Conservation (phyloP, 2,329 filamentous ascomycete species). For the Gliomastix tumulicola region DNA sequence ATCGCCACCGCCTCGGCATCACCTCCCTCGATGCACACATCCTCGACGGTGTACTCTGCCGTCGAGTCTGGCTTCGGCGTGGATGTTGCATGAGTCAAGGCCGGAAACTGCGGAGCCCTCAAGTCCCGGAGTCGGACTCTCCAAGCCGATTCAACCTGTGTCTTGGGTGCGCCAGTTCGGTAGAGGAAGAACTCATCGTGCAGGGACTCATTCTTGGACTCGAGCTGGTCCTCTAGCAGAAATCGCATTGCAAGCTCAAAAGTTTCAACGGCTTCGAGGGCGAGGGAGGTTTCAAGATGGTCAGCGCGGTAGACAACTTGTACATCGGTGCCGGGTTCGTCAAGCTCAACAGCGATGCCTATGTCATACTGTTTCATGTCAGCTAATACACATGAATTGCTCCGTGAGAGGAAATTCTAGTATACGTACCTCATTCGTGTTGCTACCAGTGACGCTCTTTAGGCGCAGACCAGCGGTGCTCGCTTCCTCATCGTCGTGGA, state of each 20-base stretch:
- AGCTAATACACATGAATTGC: too few species aligned
- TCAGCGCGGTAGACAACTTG: not conserved
- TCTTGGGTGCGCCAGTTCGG: not conserved
- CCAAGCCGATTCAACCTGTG: not conserved
- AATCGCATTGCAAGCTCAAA: not conserved
- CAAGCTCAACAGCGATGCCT: not conserved
- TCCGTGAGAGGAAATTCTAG: too few species aligned
- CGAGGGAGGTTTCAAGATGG: not conserved
- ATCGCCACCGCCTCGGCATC: not conserved
- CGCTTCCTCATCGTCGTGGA: too few species aligned
- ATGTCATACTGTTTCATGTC: not conserved
- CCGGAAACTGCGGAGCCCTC: not conserved
- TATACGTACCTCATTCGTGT: not conserved
- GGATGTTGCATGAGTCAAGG: not conserved
- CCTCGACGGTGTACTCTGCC: not conserved
- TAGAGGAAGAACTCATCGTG: not conserved
- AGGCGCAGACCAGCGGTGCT: not conserved
- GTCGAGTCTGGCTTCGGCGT: not conserved
- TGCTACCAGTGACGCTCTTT: not conserved
- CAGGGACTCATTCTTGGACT: not conserved
- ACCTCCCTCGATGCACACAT: not conserved
- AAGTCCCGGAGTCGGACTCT: not conserved
- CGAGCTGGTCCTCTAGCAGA: not conserved
- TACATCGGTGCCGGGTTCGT: not conserved
- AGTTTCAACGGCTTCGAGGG: not conserved